phyloP scores from a whole-genome alignment of 495 filamentous ascomycete species.

The Emericellopsis terricola region DNA sequence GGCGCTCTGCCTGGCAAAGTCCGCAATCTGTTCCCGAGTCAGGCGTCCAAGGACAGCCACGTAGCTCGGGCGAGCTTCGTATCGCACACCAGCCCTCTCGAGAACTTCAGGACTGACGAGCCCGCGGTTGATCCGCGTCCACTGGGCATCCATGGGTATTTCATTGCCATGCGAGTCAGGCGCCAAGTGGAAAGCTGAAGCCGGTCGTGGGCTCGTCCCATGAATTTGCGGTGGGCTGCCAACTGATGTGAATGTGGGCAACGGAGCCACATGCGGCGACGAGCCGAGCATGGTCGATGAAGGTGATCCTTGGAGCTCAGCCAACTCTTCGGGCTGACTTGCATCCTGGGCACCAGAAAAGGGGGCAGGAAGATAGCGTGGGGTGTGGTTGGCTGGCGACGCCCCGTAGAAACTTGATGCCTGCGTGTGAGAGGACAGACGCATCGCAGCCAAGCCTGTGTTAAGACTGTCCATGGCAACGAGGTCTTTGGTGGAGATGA shows the following conservation, averaged over 20 bases:
- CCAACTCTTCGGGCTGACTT: not conserved
- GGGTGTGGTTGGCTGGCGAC: conserved; percentile 3
- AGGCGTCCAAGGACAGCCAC: conserved; percentile 50
- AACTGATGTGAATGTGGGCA: conserved; percentile 7
- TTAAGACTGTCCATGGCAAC: conserved; percentile 18
- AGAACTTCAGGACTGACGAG: conserved; percentile 51
- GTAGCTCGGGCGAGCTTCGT: conserved; percentile 48
- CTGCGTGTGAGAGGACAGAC: conserved; percentile 7
- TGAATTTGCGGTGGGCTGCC: conserved; percentile 8
- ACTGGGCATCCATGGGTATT: conserved; percentile 47
- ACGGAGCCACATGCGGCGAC: conserved; percentile 13
- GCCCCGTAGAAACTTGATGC: no score
- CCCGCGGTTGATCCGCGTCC: conserved; percentile 50
- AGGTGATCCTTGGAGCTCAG: conserved; percentile 5
- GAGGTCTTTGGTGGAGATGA: conserved; percentile 28
- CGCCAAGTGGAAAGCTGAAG: conserved; percentile 11
- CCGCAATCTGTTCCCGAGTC: conserved; percentile 38
- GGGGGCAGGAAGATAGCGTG: conserved; percentile 1
- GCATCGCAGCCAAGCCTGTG: conserved; percentile 14
- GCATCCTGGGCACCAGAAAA: not conserved
- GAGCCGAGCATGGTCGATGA: conserved; percentile 4
- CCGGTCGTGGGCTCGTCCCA: conserved; percentile 7
- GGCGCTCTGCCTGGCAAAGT: conserved; percentile 34
- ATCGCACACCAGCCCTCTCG: conserved; percentile 42
- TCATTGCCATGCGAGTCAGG: conserved; percentile 36